Evolutionary conservation across 2,329 filamentous ascomycete species (phyloP), one percentile per base, ranked within the genome.

Genomic region (Pyricularia sp.): DNA sequence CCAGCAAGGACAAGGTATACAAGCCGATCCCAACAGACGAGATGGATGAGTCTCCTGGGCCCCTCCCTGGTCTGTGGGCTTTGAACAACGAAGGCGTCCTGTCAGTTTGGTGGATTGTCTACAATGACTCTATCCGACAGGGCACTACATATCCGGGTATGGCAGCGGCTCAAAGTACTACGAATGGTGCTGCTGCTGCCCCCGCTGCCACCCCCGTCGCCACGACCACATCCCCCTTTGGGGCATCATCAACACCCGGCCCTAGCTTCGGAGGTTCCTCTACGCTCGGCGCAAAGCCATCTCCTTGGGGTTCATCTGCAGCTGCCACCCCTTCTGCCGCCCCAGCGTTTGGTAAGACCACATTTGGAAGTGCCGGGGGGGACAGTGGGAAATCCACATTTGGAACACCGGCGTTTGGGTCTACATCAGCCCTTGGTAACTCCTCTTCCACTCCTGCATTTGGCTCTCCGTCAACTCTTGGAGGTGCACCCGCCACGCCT

Each of bases 21-120:
- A 64, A 88, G 68, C 93, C 93, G 1, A 89, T 96, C 66, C 85
- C 85, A 24, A 82, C 85, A 0, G 88, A 94, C 68, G 86, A 96
- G 71, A 85, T 96, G 61, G 83, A 89, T 35, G 84, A 93, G 70
- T 96, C 92, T 4, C 82, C 88, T 0, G 87, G 85, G 1, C 93
- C 94, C 13, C 77, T 97, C 9, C 94, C 94, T 6, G 91, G 88
- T 12, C 80, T 96, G 57, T 88, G 94, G 81, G 82, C 91, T 33
- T 79, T 99, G 19, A 97, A 96, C 66, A 88, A 96, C 69, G 91
- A 97, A 71, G 94, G 94, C 68, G 78, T 96, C 10, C 79, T 99
- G 19, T 86, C 85, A 60, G 83, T 87, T 13, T 99, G 93, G 92
- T 97, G 93, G 91, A 77, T 97, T 59, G 84, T 97, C 24, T 97